Percentiles rank a stretch among this genome's conserved stretches.
These are phyloP conservation scores for Cladochytrium replicatum DNA, from an alignment of 192 early-diverging fungal species.

Conservation along the genomic window DNA sequence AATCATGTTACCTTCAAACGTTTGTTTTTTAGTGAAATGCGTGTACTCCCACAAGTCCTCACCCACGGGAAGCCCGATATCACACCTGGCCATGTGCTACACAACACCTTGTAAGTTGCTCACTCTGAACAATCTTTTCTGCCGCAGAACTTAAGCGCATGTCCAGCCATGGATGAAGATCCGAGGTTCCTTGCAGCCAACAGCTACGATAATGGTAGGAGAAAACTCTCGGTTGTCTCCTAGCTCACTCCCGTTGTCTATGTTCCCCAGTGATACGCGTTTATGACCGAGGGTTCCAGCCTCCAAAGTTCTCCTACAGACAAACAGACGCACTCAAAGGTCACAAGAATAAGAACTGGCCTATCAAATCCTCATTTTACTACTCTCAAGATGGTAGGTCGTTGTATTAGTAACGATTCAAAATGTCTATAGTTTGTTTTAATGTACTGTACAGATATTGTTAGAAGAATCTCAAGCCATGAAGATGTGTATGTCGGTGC, in stretches of 20 bases:
- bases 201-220: conserved; percentile 82
- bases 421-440: conserved; percentile 9
- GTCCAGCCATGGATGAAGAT: too few relatives aligned
- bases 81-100: not conserved
- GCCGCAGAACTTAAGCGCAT: too few relatives aligned
- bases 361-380: conserved; percentile 82
- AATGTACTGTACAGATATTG: not conserved
- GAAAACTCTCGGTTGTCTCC: not conserved
- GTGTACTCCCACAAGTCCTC: too few relatives aligned
- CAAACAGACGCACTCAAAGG: conserved; percentile 79
- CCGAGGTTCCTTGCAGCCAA: conserved; percentile 81
- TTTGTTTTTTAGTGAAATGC: too few relatives aligned
- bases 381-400: conserved; percentile 54
- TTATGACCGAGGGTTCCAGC: conserved; percentile 78
- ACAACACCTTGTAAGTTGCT: not conserved
- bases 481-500: conserved; percentile 33
- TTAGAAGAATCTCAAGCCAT: conserved; percentile 13
- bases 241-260: not conserved
- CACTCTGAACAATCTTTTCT: not conserved
- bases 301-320: conserved; percentile 56
- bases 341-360: conserved; percentile 90
- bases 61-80: too few relatives aligned
- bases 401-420: not conserved
- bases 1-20: too few relatives aligned
- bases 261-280: conserved; percentile 84